Evolutionary conservation across 2,329 filamentous ascomycete genomes (phyloP).

Genomic region (Exserohilum turcica): DNA sequence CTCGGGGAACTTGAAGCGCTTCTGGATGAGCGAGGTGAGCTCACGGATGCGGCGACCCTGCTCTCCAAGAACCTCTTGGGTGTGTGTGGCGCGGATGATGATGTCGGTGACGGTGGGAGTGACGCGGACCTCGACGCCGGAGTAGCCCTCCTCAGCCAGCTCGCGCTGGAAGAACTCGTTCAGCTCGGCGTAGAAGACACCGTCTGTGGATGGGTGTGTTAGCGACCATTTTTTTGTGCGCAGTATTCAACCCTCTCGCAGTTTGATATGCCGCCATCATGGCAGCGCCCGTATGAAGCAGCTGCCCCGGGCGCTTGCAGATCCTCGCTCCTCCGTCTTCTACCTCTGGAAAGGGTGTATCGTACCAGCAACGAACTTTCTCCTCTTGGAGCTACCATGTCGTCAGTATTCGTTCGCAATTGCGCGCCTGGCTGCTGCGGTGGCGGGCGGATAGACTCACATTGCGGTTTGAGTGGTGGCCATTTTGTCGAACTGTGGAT

Average conservation of each 20-base stretch:
- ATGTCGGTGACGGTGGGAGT: slow-evolving; percentile 99
- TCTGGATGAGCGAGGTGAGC: slow-evolving; percentile 99
- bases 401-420: slow-evolving; percentile 30
- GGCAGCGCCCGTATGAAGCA: background rate
- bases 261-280: background rate
- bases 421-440: slow-evolving; percentile 8
- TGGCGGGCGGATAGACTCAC: slow-evolving; percentile 35
- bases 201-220: slow-evolving; percentile 62
- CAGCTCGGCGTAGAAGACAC: slow-evolving; percentile 99
- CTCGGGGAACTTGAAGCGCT: slow-evolving; percentile 99
- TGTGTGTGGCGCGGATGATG: slow-evolving; percentile 99
- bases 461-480: slow-evolving; percentile 50
- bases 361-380: slow-evolving; percentile 66
- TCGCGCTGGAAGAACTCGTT: slow-evolving; percentile 99
- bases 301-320: background rate
- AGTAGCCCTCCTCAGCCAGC: slow-evolving; percentile 99
- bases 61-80: slow-evolving; percentile 99
- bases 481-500: slow-evolving; percentile 47
- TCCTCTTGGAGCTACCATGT: slow-evolving; percentile 76
- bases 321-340: slow-evolving; percentile 9
- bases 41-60: slow-evolving; percentile 99
- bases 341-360: slow-evolving; percentile 27
- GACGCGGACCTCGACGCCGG: slow-evolving; percentile 99
- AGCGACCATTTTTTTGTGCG: slow-evolving; percentile 28
- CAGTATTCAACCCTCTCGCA: slow-evolving; percentile 14